phyloP scores from a whole-genome alignment of 2,329 filamentous ascomycete genomes.

The Aplosporella prunicola region DNA sequence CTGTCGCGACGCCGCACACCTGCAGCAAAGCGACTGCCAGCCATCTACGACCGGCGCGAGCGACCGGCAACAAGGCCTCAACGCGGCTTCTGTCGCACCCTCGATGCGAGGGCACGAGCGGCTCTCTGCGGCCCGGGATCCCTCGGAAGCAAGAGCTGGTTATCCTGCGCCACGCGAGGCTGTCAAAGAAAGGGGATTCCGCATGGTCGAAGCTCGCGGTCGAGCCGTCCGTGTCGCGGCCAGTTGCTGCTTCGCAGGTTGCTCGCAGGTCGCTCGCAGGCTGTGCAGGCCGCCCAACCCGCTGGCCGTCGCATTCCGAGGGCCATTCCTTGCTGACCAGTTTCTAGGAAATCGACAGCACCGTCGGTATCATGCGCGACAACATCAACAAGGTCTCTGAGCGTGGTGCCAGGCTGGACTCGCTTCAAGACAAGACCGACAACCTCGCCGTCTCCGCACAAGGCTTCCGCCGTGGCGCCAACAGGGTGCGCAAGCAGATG shows the following conservation, averaged over 20 bases:
- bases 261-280: no score
- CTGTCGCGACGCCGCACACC: not conserved
- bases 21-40: not conserved
- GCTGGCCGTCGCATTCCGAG: constrained; percentile 1
- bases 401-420: constrained; percentile 81
- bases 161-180: no score
- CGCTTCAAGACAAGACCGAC: constrained; percentile 85
- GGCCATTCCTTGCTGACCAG: constrained; percentile 1
- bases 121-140: no score
- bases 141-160: no score
- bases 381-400: constrained; percentile 97
- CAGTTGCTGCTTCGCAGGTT: not conserved
- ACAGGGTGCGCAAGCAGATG: constrained; percentile 88
- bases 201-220: not conserved
- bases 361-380: constrained; percentile 87
- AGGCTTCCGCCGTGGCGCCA: constrained; percentile 92
- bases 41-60: not conserved
- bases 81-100: no score
- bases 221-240: not conserved
- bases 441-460: constrained; percentile 88
- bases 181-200: no score
- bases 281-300: no score
- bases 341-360: constrained; percentile 87
- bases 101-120: no score
- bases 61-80: not conserved